phyloP scores from a whole-genome alignment of 352 stramenopile genomes.

The Globisporangium uncinulatum region DNA sequence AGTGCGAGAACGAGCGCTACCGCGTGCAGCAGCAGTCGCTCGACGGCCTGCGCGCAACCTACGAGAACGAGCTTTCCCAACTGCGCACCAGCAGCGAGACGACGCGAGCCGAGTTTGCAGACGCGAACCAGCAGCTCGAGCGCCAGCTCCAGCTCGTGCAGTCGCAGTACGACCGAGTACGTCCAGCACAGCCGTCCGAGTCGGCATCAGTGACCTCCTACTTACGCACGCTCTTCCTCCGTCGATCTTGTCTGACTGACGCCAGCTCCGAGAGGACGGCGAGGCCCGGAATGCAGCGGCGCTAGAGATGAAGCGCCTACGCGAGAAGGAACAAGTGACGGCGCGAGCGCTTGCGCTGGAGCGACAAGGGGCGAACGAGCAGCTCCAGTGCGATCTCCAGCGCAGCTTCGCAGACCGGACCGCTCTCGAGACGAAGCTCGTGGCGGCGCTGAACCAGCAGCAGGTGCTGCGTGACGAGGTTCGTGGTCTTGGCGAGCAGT shows the following conservation, averaged over 20 bases:
- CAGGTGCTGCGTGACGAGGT: slow-evolving; percentile 15
- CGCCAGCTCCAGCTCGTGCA: slow-evolving; percentile 32
- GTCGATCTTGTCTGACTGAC: not conserved
- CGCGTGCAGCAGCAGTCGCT: slow-evolving; percentile 27
- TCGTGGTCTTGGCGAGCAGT: too few species aligned
- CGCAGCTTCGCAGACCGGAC: slow-evolving; percentile 18
- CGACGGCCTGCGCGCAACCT: slow-evolving; percentile 12
- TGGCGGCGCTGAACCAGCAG: slow-evolving; percentile 18
- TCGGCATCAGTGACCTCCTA: not conserved
- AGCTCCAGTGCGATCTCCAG: slow-evolving; percentile 27
- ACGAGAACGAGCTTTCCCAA: slow-evolving; percentile 22
- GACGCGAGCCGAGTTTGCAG: slow-evolving; percentile 16
- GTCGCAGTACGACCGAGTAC: slow-evolving; percentile 32
- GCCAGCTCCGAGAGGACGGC: slow-evolving; percentile 23
- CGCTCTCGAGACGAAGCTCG: slow-evolving; percentile 22
- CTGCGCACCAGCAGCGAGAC: slow-evolving; percentile 19
- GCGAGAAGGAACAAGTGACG: slow-evolving; percentile 33
- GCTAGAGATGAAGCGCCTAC: slow-evolving; percentile 30
- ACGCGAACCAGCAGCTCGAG: slow-evolving; percentile 32
- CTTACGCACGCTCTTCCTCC: not conserved
- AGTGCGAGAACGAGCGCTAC: slow-evolving; percentile 50
- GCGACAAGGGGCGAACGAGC: slow-evolving; percentile 18
- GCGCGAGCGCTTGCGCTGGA: slow-evolving; percentile 16
- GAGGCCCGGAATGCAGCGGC: slow-evolving; percentile 24
- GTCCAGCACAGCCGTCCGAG: not conserved